phyloP scores from a whole-genome alignment of 2,329 filamentous ascomycete genomes.

The Chalaropsis ovoidea region DNA sequence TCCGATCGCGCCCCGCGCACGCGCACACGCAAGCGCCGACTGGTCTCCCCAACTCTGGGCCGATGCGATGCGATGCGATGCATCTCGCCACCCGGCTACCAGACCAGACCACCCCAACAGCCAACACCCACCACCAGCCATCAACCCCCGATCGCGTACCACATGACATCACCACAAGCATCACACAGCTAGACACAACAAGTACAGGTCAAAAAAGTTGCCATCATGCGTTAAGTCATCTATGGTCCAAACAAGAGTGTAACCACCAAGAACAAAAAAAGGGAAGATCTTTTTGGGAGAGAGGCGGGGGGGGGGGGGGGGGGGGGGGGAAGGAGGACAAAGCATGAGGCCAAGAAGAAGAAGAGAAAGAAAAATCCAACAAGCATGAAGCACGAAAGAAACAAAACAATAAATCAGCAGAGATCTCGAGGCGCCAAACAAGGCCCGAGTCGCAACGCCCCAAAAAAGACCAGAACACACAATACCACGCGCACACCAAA shows the following conservation, averaged over 20 bases:
- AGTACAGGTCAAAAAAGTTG: not conserved
- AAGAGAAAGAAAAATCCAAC: not conserved
- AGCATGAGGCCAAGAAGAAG: conserved; percentile 6
- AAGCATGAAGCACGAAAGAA: too few species aligned
- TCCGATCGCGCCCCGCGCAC: not conserved
- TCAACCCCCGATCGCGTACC: not conserved
- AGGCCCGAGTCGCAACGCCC: not conserved
- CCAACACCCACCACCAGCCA: too few species aligned
- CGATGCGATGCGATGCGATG: not conserved
- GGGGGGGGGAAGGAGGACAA: conserved; percentile 1
- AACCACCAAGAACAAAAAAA: conserved; percentile 13
- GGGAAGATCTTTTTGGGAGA: not conserved
- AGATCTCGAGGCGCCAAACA: not conserved
- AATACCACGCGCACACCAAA: not conserved
- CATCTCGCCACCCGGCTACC: not conserved
- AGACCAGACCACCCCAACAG: not conserved
- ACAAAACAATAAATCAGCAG: not conserved
- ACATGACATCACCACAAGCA: not conserved
- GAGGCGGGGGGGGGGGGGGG: too few species aligned
- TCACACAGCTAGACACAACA: too few species aligned
- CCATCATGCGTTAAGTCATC: conserved; percentile 15
- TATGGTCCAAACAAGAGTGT: conserved; percentile 9
- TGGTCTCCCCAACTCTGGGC: not conserved
- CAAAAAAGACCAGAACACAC: not conserved
- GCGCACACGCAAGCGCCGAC: too few species aligned